These are phyloP conservation scores for Pleurotus ostreatus DNA, from an alignment of 768 basidiomycete species.

Conservation along the genomic window DNA sequence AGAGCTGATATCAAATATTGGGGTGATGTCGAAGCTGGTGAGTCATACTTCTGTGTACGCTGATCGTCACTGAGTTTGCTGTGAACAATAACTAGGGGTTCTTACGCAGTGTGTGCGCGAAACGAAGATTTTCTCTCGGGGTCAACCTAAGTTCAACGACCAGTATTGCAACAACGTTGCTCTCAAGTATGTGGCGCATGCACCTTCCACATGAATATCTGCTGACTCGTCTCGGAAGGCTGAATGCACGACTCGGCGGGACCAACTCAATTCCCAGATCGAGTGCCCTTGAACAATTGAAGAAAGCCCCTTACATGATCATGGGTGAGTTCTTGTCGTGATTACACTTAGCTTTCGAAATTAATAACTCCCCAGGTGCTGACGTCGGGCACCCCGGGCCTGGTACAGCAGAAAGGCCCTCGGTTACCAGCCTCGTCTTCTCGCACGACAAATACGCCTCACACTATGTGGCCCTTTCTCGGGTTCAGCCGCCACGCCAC, in stretches of 20 bases:
- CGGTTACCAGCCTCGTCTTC: conserved; percentile 38
- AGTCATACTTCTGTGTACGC: conserved; percentile 28
- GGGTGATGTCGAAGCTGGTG: conserved; percentile 41
- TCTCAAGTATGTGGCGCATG: conserved; percentile 37
- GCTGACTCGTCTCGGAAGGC: conserved; percentile 22
- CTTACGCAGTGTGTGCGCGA: conserved; percentile 20
- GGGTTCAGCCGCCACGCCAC: conserved; percentile 40
- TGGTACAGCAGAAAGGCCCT: conserved; percentile 43
- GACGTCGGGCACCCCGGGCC: conserved; percentile 64
- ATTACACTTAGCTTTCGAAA: not conserved
- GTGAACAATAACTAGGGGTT: conserved; percentile 2
- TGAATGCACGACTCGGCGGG: conserved; percentile 56
- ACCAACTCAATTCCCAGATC: conserved; percentile 34
- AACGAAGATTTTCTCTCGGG: conserved; percentile 22
- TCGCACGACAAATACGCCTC: conserved; percentile 44
- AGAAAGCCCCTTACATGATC: conserved; percentile 29
- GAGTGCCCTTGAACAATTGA: conserved; percentile 19
- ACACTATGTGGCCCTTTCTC: conserved; percentile 38
- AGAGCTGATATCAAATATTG: conserved; percentile 47
- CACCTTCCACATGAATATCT: not conserved
- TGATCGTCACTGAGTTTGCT: not conserved
- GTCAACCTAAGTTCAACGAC: conserved; percentile 23
- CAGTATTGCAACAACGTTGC: conserved; percentile 58
- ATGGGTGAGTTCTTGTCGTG: conserved; percentile 24
- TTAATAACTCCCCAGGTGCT: conserved; percentile 32